Base-by-base conservation (phyloP, 148 eudicot species). In the Arctostaphylos glauca region DNA sequence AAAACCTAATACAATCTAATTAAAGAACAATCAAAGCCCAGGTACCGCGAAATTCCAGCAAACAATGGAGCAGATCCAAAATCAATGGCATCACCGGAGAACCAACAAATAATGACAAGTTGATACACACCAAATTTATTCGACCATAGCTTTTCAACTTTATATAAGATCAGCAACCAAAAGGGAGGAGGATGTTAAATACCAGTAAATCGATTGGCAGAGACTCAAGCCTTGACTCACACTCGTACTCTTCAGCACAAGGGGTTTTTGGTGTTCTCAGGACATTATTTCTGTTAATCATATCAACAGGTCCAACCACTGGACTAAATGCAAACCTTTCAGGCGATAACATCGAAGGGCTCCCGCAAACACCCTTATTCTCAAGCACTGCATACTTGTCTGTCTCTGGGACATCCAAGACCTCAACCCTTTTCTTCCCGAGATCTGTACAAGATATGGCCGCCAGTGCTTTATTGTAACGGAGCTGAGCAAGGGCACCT, bases 121-220 rank as follows among this genome's bases (percentile, higher is more conserved):
- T 46, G 43, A 52, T 50, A 55, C 46, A 3, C 12, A 18, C 16
- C 25, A 77, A 47, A 77, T 56, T 38, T 55, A 56, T 55, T 31
- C 3, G 47, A 43, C 9, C 3, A 7, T 62, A 31, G 38, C 25
- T 56, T 7, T 55, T 15, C 1, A 38, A 41, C 55, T 77, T 16
- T 2, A 13, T 1, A 16, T 41, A 18, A 55, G 71, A 77, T 31
- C 80, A 25, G 38, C 59, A 80, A 50, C 59, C 50, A 80, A 52
- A 84, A 44, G 62, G 48, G 58, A 49, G 13, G 49, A 47, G 78
- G 76, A 81, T 18, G 9, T 58, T 52, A 62, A 31, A 77, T 96
- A 96, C 99, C 99, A 96, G 88, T 21, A 94, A 81, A 86, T 96
- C 99, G 87, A 88, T 87, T 3, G 99, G 99, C 68, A 96, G 97